Base-by-base conservation (phyloP, 2,329 filamentous ascomycete genomes). In the Cladosporium austrohemisphaericum region DNA sequence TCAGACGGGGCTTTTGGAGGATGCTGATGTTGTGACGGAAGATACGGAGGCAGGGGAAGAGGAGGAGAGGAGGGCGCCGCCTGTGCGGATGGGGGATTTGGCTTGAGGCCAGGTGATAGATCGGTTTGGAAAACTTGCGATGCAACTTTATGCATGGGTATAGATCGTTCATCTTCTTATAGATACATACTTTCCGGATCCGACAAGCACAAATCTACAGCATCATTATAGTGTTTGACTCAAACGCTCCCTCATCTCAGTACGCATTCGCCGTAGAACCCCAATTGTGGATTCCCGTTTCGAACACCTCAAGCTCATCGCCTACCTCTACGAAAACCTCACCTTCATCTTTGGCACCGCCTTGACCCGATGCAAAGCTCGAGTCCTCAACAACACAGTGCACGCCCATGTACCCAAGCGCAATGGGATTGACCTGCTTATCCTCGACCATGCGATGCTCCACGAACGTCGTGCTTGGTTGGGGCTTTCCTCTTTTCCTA, bases 1-100 rank as follows among this genome's bases (percentile, higher is more conserved):
- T 5, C 55, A 60, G 36, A 49, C 53, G 19, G 59, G 55, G 2
- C 38, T 63, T 18, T 11, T 22, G 3, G 31, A 35, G 10, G 47
- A 14, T 2, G 47, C 36, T 10, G 37, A 50, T 29, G 25, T n/a
- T n/a, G n/a, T n/a, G n/a, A n/a, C n/a, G n/a, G n/a, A n/a, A n/a
- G n/a, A n/a, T n/a, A n/a, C n/a, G n/a, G n/a, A n/a, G n/a, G n/a
- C n/a, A n/a, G n/a, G n/a, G n/a, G n/a, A n/a, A n/a, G n/a, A n/a
- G n/a, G n/a, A n/a, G n/a, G n/a, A n/a, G n/a, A n/a, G n/a, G n/a
- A n/a, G n/a, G n/a, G n/a, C n/a, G n/a, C n/a, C n/a, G n/a, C n/a
- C n/a, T n/a, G n/a, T n/a, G n/a, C n/a, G n/a, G n/a, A n/a, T n/a
- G n/a, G n/a, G n/a, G n/a, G n/a, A n/a, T n/a, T n/a, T n/a, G n/a